Base-by-base conservation (phyloP, 305 asterid genomes). In the Fraxinus floribunda region DNA sequence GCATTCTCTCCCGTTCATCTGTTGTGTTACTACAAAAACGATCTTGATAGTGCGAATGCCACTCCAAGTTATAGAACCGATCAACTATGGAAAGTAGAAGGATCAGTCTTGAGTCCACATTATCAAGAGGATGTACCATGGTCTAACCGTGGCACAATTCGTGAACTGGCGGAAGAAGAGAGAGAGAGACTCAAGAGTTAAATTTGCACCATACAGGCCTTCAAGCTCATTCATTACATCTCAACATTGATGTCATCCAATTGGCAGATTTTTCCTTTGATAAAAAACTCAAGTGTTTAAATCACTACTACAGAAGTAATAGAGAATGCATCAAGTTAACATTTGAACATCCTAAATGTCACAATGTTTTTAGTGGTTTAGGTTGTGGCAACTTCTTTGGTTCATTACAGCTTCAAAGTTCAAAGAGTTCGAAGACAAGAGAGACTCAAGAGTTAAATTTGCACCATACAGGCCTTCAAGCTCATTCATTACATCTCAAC, bases 1-100 rank as follows among this genome's bases (percentile, higher is more conserved):
- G 77, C 82, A 55, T 55, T 77, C 18, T 85, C 90, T 29, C 92
- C 90, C 5, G 71, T 79, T 74, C 90, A 87, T 78, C 83, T 87
- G 76, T 82, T 85, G 73, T 87, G 49, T 1, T 60, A 60, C 83
- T 70, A 86, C 86, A 78, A 55, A 3, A 83, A 79, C 0, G 84
- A 87, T 72, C 46, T 79, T 16, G 88, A 87, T 10, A 76, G 80
- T 30, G 10, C 18, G 30, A 66, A 76, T 4, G 3, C 75, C 24
- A 83, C 85, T 5, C 81, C 86, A 11, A 68, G 44, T 57, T 20
- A 30, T 82, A 77, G 79, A 7, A 16, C 79, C 39, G 83, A 85
- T 29, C 76, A 30, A 62, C 77, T 75, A 4, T 84, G 85, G 88
- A 80, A 76, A 30, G 84, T 74, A 62, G 85, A 84, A 60, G 34